Conservation (phyloP, 202 grass and related monocot genomes). For the Elaeis oleifera region DNA sequence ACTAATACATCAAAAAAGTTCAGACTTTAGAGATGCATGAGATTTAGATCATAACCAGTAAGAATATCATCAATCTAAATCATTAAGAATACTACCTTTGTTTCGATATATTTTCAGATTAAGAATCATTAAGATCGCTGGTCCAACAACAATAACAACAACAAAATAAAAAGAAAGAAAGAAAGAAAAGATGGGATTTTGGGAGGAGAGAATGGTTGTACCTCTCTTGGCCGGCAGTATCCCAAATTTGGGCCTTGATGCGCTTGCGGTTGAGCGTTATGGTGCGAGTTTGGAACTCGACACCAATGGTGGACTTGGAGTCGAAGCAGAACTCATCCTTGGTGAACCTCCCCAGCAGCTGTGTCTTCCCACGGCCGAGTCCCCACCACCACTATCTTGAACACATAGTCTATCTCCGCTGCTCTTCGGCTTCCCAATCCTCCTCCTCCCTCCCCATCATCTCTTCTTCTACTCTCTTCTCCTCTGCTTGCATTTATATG, state of each 20-base stretch:
- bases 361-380: constrained; percentile 18
- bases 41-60: too few species aligned
- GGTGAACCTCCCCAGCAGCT: constrained; percentile 7
- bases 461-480: too few species aligned
- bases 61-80: too few species aligned
- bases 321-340: constrained; percentile 20
- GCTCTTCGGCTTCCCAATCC: background rate
- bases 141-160: too few species aligned
- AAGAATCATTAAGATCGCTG: too few species aligned
- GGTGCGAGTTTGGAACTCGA: constrained; percentile 24
- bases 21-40: too few species aligned
- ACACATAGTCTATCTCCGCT: constrained; percentile 11
- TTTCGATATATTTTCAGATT: too few species aligned
- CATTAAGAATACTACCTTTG: too few species aligned
- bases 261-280: constrained; percentile 16
- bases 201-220: background rate
- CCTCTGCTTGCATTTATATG: too few species aligned
- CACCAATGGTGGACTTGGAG: constrained; percentile 25
- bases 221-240: constrained; percentile 21
- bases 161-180: too few species aligned
- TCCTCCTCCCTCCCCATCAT: background rate
- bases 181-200: background rate
- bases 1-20: too few species aligned
- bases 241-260: constrained; percentile 25
- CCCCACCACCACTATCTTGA: constrained; percentile 17